Evolutionary conservation across 2,329 filamentous ascomycete species (phyloP), one percentile per base, ranked within the genome.

Genomic region (Neonectria neomacrospora): DNA sequence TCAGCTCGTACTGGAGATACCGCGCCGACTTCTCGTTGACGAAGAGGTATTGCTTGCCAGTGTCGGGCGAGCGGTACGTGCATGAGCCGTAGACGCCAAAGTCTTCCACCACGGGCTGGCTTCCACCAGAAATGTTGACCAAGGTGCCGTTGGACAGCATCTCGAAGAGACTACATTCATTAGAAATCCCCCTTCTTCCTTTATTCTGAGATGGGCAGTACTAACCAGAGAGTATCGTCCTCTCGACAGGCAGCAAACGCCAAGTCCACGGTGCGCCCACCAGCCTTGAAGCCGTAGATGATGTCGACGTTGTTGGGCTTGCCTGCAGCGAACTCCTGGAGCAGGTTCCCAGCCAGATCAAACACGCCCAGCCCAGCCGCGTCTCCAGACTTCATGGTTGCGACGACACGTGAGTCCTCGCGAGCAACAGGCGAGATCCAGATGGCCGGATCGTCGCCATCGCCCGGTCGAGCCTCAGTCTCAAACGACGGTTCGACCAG

Each of bases 261-360:
- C 12, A 86, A 71, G 66, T 86, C 83, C 1, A 83, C 74, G 1
- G 70, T 80, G 3, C 80, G 76, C 16, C 79, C 72, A 1, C 82
- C 83, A 0, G 79, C 75, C 5, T 77, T 68, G 50, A 86, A 82
- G 10, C 77, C 78, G 56, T 85, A 86, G 44, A 86, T 84, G 26
- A 86, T 77, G 54, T 86, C 84, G 1, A 86, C 83, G 39, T 86
- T 86, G 63, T 86, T 85, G 0, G 85, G 85, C 57, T 86, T 77
- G 1, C 77, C 78, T 0, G 83, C 83, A 0, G 71, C 61, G 7
- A 84, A 74, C 3, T 78, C 77, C 67, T 85, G 83, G 0, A 86
- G 61, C 2, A 82, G 72, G 26, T 81, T 83, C 0, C 85, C 84
- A 9, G 75, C 73, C 2, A 86, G 71, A 57, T 86, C 81, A 34